Conservation (phyloP, 176 grass and related monocot species). For the Musa beccarii region DNA sequence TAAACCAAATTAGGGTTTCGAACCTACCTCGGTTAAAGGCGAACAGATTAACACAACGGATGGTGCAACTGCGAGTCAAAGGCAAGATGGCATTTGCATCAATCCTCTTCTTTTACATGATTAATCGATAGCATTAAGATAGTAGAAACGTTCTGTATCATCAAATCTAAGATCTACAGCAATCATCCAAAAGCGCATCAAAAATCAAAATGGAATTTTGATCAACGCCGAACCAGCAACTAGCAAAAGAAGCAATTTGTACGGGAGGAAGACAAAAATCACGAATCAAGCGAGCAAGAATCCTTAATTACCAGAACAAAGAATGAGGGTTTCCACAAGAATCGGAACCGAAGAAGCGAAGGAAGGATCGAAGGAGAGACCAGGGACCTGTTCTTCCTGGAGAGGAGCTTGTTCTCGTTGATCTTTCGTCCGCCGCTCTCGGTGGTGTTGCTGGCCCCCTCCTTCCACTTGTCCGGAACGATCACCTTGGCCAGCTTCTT, state of each 20-base stretch:
- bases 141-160: background rate
- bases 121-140: background rate
- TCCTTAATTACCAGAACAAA: background rate
- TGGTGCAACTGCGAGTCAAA: background rate
- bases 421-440: slow-evolving; percentile 96
- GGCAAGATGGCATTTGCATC: background rate
- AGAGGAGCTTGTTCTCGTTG: slow-evolving; percentile 98
- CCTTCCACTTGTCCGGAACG: slow-evolving; percentile 99
- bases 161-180: background rate
- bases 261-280: background rate
- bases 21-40: background rate
- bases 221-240: background rate
- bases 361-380: background rate
- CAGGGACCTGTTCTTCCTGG: slow-evolving; percentile 83
- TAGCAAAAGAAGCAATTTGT: background rate
- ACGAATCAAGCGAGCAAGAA: background rate
- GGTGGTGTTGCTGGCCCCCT: slow-evolving; percentile 86
- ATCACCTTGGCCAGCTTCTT: slow-evolving; percentile 99
- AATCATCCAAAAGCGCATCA: background rate
- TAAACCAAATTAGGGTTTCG: background rate
- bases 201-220: background rate
- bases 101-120: no score
- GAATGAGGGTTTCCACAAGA: background rate
- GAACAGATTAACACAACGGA: background rate
- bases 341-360: background rate